phyloP scores from a whole-genome alignment of 1,139 yeast genomes.

The Yamadazyma spencermartinsiae region DNA sequence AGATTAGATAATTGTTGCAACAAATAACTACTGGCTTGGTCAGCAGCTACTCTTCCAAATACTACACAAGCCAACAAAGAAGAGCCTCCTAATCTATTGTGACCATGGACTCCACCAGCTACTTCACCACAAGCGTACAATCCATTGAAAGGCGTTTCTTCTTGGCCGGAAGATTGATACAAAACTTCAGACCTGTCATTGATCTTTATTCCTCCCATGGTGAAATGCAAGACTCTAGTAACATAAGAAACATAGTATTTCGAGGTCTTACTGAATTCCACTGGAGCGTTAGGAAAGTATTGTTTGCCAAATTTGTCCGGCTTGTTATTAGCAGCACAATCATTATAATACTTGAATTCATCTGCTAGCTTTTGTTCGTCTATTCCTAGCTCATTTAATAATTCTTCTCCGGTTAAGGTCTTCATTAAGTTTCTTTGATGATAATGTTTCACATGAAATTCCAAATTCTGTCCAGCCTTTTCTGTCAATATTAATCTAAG shows the following conservation, averaged over 20 bases:
- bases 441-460: conserved; percentile 65
- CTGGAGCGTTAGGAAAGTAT: conserved; percentile 53
- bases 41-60: conserved; percentile 68
- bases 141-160: conserved; percentile 49
- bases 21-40: conserved; percentile 36
- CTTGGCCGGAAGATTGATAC: conserved; percentile 28
- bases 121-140: conserved; percentile 79
- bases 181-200: conserved; percentile 59
- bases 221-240: conserved; percentile 79
- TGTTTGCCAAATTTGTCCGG: conserved; percentile 52
- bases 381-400: conserved; percentile 47
- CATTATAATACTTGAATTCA: conserved; percentile 45
- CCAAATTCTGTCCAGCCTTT: conserved; percentile 43
- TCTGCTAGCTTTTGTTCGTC: conserved; percentile 27
- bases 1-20: conserved; percentile 29
- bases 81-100: conserved; percentile 75
- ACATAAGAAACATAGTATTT: conserved; percentile 53
- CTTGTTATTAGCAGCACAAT: conserved; percentile 44
- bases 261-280: conserved; percentile 28
- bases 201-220: conserved; percentile 83
- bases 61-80: conserved; percentile 80
- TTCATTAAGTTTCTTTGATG: conserved; percentile 65
- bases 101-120: conserved; percentile 83
- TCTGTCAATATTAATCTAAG: conserved; percentile 50
- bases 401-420: conserved; percentile 48